Evolutionary conservation across 2,329 filamentous ascomycete genomes (phyloP).

Genomic region (Metarhizium album): DNA sequence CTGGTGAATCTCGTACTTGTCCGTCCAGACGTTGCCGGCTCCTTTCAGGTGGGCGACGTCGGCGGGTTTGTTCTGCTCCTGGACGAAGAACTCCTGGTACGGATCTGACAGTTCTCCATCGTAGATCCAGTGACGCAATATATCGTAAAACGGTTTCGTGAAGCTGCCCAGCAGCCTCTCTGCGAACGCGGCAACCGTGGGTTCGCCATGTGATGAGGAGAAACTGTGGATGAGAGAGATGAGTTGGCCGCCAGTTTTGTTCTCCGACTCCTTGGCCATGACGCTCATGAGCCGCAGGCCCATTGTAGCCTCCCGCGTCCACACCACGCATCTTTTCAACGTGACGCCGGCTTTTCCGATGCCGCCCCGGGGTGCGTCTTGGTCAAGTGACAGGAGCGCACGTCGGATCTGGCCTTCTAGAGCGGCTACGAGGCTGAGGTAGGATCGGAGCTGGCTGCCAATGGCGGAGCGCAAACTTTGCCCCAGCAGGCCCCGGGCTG

Average conservation of each 20-base stretch:
- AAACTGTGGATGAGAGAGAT: conserved; percentile 91
- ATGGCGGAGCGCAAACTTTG: conserved; percentile 89
- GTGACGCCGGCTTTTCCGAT: conserved; percentile 85
- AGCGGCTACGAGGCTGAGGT: conserved; percentile 82
- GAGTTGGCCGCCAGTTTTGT: conserved; percentile 75
- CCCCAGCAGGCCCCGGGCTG: conserved; percentile 72
- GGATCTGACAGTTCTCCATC: conserved; percentile 97
- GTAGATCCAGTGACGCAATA: conserved; percentile 94
- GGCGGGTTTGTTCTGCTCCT: conserved; percentile 51
- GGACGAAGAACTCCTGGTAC: conserved; percentile 90
- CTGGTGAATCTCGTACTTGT: conserved; percentile 82
- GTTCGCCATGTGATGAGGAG: conserved; percentile 87
- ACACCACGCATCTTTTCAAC: conserved; percentile 88
- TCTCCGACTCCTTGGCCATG: conserved; percentile 84
- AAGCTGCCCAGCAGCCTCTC: conserved; percentile 80
- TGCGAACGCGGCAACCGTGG: conserved; percentile 86
- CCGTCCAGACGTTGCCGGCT: conserved; percentile 91
- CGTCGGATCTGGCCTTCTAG: conserved; percentile 85
- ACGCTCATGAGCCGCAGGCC: conserved; percentile 85
- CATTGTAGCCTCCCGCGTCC: conserved; percentile 96
- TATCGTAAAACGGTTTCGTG: conserved; percentile 91
- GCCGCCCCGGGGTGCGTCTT: conserved; percentile 53
- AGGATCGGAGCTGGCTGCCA: conserved; percentile 73
- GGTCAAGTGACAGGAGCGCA: conserved; percentile 64
- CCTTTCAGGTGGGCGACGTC: conserved; percentile 44